phyloP scores from a whole-genome alignment of 768 basidiomycete species.

The Pleurotus salmoneostramineus region DNA sequence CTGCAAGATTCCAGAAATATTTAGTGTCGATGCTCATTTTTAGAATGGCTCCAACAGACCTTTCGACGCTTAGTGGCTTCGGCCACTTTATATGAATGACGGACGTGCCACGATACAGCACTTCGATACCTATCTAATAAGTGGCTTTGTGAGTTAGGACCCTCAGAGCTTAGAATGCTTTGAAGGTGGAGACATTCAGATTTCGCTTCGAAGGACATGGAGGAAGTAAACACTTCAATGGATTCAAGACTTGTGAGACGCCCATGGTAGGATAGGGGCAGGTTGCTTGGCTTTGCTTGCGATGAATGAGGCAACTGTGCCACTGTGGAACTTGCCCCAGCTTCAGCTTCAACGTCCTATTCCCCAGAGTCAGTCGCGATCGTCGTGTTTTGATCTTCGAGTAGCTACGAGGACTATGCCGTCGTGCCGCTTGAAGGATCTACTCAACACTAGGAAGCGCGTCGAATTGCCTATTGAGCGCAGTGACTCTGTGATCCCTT shows the following conservation, averaged over 20 bases:
- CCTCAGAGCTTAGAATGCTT: conserved; percentile 26
- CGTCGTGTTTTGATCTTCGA: no score
- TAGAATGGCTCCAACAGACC: conserved; percentile 30
- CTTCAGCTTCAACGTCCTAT: no score
- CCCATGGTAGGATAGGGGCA: neutral
- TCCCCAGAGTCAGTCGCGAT: no score
- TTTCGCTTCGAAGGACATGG: neutral
- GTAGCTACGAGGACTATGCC: no score
- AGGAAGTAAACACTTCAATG: neutral
- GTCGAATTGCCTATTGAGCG: no score
- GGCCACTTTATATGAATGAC: conserved; percentile 38
- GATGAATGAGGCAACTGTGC: no score
- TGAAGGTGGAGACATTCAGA: conserved; percentile 38
- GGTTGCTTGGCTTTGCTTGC: neutral
- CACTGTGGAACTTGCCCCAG: no score
- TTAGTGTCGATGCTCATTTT: neutral
- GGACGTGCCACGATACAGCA: conserved; percentile 52
- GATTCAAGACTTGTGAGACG: neutral
- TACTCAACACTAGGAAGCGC: no score
- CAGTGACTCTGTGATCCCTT: no score
- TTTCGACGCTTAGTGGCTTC: conserved; percentile 61
- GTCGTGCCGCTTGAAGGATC: no score
- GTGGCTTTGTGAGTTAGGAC: conserved; percentile 12
- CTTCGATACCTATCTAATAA: conserved; percentile 49
- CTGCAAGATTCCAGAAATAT: conserved; percentile 22